Evolutionary conservation across 2,329 filamentous ascomycete species (phyloP), one percentile per base, ranked within the genome.

Genomic region (Blumeria graminis): DNA sequence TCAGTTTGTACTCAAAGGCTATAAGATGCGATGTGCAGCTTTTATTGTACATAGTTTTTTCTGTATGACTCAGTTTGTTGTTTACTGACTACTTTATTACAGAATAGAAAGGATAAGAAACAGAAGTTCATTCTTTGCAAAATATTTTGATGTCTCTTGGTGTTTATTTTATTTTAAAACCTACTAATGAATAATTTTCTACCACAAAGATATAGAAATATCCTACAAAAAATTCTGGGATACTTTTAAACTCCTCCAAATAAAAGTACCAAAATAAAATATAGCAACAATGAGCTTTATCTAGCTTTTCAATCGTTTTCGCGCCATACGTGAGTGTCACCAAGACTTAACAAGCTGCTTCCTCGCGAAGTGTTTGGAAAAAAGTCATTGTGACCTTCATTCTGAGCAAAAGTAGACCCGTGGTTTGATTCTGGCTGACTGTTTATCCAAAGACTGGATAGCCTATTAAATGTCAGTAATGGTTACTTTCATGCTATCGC

Each of bases 391-490:
- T 38, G 36, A 22, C 57, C 60, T 13, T 59, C 61, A 57, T 58
- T 61, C 1, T n/a, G 32, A 18, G 5, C 32, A 32, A 8, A 16
- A 9, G 38, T 33, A n/a, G 38, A 35, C 18, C 35, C 35, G 13
- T 14, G 48, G 28, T 10, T 39, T 13, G 58, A 45, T 32, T 62
- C 60, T 0, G 58, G 51, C 16, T 32, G 50, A 13, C 60, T 56
- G 43, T 64, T 60, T 55, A 87, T 78, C 84, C 84, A 87, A 0
- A 82, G 75, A 61, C 80, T 77, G 62, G 80, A 74, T n/a, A 88
- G 71, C 22, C 79, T 82, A 57, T 18, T 39, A 38, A 14, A 39
- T 58, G 56, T 63, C 55, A 62, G 60, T 34, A 43, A 39, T n/a
- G 33, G 35, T 16, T 6, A 32, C 18, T 34, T 34, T 28, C 11